Conservation (phyloP, 2,329 filamentous ascomycete genomes). For the Hymenoscyphus occultus region DNA sequence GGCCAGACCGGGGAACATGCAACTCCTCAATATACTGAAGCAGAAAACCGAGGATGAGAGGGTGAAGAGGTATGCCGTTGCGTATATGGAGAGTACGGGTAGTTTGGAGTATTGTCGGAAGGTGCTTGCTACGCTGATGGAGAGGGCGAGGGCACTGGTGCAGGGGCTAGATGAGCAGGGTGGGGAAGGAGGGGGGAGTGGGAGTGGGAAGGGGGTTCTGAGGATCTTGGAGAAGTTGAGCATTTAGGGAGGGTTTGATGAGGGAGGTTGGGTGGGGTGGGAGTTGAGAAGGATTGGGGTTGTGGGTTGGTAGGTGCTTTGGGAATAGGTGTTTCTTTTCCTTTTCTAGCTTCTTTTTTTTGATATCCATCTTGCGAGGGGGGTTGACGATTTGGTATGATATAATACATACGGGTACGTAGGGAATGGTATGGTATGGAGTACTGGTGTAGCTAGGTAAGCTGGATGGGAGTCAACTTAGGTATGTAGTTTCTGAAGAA, state of each 20-base stretch:
- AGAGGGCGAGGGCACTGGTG: constrained; percentile 60
- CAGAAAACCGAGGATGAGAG: constrained; percentile 84
- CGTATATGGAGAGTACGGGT: constrained; percentile 85
- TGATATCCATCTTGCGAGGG: too few species aligned
- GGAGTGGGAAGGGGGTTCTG: constrained; percentile 54
- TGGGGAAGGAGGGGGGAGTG: constrained; percentile 52
- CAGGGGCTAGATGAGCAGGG: constrained; percentile 60
- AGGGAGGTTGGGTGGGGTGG: too few species aligned
- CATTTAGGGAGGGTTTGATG: constrained; percentile 16
- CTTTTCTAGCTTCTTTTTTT: too few species aligned
- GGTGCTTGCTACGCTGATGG: constrained; percentile 62
- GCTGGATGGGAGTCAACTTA: too few species aligned
- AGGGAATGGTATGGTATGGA: too few species aligned
- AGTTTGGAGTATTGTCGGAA: constrained; percentile 82
- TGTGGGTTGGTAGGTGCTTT: background rate
- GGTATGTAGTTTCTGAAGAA: too few species aligned
- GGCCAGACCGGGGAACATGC: constrained; percentile 66
- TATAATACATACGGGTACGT: too few species aligned
- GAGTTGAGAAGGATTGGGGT: background rate
- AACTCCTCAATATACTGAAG: constrained; percentile 87
- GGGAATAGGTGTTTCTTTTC: background rate
- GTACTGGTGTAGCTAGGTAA: too few species aligned
- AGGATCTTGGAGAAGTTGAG: constrained; percentile 68
- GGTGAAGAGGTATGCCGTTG: constrained; percentile 86
- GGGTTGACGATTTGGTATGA: too few species aligned